A percentile compares a stretch with the other conserved stretches of the same genome.
phyloP scores from a whole-genome alignment of 805 yeast genomes.

The Debaryomyces hansenii region DNA sequence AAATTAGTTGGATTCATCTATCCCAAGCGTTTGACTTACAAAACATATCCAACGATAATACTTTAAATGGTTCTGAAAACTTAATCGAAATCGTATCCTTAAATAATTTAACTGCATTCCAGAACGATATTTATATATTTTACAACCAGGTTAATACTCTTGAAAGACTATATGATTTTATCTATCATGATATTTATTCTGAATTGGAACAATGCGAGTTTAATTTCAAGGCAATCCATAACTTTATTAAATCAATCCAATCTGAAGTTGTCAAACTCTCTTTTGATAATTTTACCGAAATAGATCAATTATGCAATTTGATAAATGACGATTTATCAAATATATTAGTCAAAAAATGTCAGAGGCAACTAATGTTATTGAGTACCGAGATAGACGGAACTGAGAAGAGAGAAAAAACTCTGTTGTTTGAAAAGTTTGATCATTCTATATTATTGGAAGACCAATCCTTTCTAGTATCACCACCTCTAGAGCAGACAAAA shows the following conservation, averaged over 20 bases:
- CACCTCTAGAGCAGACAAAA: slow-evolving; percentile 42
- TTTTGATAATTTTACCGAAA: slow-evolving; percentile 16
- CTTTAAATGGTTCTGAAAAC: slow-evolving; percentile 22
- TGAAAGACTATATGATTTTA: slow-evolving; percentile 13
- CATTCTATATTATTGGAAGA: slow-evolving; percentile 41
- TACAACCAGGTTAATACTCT: slow-evolving; percentile 18
- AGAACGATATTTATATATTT: slow-evolving; percentile 19
- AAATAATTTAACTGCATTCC: slow-evolving; percentile 21
- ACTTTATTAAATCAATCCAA: slow-evolving; percentile 13
- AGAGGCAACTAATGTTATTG: slow-evolving; percentile 6
- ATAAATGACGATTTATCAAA: slow-evolving; percentile 23
- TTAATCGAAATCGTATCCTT: slow-evolving; percentile 27
- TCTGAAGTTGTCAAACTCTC: slow-evolving; percentile 11
- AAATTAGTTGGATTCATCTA: slow-evolving; percentile 55
- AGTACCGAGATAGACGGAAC: not conserved
- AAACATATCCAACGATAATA: slow-evolving; percentile 22
- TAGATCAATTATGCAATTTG: slow-evolving; percentile 16
- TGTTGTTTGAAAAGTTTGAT: not conserved
- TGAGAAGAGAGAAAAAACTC: not conserved
- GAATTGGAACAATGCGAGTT: slow-evolving; percentile 17
- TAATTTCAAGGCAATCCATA: slow-evolving; percentile 8
- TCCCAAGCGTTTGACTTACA: slow-evolving; percentile 50
- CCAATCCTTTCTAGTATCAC: slow-evolving; percentile 35
- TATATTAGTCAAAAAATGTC: slow-evolving; percentile 21
- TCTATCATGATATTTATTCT: slow-evolving; percentile 12